phyloP scores from a whole-genome alignment of 2,329 filamentous ascomycete genomes.

The Penicillium sp. region DNA sequence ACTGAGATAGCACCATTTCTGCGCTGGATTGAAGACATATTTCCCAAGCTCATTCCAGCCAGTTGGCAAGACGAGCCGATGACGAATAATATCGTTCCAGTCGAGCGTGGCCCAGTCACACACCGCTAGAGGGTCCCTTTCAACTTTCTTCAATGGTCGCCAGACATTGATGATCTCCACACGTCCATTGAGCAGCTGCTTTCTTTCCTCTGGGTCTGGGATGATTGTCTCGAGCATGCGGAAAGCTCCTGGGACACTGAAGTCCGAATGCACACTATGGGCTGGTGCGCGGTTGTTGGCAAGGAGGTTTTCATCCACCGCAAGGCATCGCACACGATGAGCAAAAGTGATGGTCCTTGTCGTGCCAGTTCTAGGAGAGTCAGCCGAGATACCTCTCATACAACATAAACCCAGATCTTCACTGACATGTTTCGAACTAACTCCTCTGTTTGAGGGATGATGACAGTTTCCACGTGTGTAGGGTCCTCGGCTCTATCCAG shows the following conservation, averaged over 20 bases:
- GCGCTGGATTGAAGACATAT: constrained; percentile 11
- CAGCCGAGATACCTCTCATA: neutral
- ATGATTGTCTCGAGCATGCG: constrained; percentile 4
- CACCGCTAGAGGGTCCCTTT: constrained; percentile 22
- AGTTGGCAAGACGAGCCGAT: constrained; percentile 11
- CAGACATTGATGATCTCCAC: constrained; percentile 24
- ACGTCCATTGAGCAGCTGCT: constrained; percentile 9
- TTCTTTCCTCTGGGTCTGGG: constrained; percentile 7
- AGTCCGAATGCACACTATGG: constrained; percentile 23
- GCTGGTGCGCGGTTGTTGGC: constrained; percentile 18
- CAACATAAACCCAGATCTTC: neutral
- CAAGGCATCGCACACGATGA: constrained; percentile 35
- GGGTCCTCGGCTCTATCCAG: constrained; percentile 33
- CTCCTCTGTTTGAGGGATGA: constrained; percentile 12
- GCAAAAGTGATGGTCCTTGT: neutral
- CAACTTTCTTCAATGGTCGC: constrained; percentile 24
- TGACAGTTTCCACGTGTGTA: constrained; percentile 2
- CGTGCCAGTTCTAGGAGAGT: neutral
- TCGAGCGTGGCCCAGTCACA: constrained; percentile 21
- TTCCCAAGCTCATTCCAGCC: constrained; percentile 18
- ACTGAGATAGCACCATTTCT: constrained; percentile 20
- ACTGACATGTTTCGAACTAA: constrained; percentile 6
- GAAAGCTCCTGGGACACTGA: constrained; percentile 10
- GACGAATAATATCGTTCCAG: constrained; percentile 6
- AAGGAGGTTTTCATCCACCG: constrained; percentile 27